phyloP scores from a whole-genome alignment of 495 filamentous ascomycete genomes.

The Hyaloscypha hepaticicola region DNA sequence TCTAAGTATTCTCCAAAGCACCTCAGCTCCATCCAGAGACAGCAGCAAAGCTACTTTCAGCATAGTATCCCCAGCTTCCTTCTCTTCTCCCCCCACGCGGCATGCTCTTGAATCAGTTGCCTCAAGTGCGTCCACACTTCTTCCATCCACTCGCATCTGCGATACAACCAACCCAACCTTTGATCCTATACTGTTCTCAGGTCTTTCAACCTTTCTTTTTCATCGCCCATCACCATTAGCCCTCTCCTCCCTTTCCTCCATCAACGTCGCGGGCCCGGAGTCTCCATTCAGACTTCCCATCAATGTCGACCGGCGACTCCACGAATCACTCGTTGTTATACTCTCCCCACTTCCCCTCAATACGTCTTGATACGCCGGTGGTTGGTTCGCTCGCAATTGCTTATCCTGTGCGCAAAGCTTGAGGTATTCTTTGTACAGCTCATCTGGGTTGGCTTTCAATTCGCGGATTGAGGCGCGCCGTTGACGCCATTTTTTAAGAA shows the following conservation, averaged over 20 bases:
- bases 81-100: no score
- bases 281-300: neutral
- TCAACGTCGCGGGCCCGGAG: neutral
- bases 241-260: neutral
- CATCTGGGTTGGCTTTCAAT: neutral
- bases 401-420: neutral
- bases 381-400: neutral
- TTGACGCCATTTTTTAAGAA: neutral
- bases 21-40: no score
- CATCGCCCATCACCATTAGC: neutral
- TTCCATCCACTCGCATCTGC: no score
- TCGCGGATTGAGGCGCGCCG: constrained; percentile 2
- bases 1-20: neutral
- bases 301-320: neutral
- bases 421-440: constrained; percentile 4
- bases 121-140: no score
- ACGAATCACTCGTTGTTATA: neutral
- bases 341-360: neutral
- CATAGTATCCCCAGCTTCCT: no score
- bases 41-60: no score
- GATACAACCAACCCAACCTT: no score
- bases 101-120: no score
- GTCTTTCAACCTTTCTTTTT: neutral
- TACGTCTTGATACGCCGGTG: neutral
- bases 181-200: no score